Base-by-base conservation (phyloP, 2,329 filamentous ascomycete species). In the Epichloe sp. region DNA sequence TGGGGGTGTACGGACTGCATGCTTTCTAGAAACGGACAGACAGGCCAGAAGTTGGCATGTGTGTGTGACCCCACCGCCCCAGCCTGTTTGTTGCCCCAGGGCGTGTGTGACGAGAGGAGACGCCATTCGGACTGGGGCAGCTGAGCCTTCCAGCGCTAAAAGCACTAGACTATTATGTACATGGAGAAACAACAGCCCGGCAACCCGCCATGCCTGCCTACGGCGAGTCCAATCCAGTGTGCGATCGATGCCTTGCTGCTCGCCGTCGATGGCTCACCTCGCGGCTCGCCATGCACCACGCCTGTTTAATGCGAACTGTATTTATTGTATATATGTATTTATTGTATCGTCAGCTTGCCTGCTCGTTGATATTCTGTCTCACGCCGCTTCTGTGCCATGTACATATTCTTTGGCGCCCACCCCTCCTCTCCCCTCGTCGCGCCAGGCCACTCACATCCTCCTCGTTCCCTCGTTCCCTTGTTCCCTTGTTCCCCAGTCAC, bases 401-500 rank as follows among this genome's bases (percentile, higher is more conserved):
- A 2, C 11, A 12, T 21, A 11, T 17, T 40, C 36, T 36, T n/a
- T 35, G 35, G 37, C 35, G 46, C 42, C 37, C 37, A 14, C 43
- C 26, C 38, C 6, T 8, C 7, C n/a, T 6, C 23, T 17, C 38
- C 10, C 7, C 6, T 40, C 17, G 38, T 34, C 43, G 15, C 43
- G 31, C 44, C 43, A 7, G 17, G 11, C 36, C 26, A 21, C 34
- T 49, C 15, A 43, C 23, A 41, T 26, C 23, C 23, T 49, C 47
- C 40, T 36, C 26, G 8, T 17, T 5, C 19, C 19, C 23, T 23
- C 23, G 23, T 23, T 51, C 4, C 4, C 21, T 23, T 5, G 21
- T 23, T 23, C 47, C 51, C 44, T 43, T 42, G 46, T 51, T 51
- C 49, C 51, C 54, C 54, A 60, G 57, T 61, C 58, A 55, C 58